Percentiles rank a stretch among this genome's conserved stretches.
These are phyloP conservation scores for Paramarasmius palmivorus DNA, from an alignment of 1,284 basidiomycete species.

Conservation along the genomic window DNA sequence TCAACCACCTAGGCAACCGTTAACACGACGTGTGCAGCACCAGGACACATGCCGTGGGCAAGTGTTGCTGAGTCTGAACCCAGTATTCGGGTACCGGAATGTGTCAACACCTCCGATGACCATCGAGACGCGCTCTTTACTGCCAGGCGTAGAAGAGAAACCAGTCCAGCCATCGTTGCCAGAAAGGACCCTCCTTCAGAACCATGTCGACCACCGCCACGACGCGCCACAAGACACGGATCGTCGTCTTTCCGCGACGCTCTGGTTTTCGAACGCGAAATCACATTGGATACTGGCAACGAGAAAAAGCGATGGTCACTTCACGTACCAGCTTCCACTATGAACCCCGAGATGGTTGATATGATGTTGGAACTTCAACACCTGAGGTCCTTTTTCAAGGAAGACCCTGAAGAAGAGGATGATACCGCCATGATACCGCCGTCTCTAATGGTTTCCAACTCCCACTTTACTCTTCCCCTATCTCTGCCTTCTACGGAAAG, in stretches of 20 bases:
- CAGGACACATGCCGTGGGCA: slow-evolving; percentile 49
- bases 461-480: slow-evolving; percentile 45
- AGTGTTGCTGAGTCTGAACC: slow-evolving; percentile 27
- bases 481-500: slow-evolving; percentile 35
- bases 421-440: slow-evolving; percentile 32
- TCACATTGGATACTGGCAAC: slow-evolving; percentile 28
- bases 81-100: slow-evolving; percentile 50
- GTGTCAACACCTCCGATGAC: slow-evolving; percentile 44
- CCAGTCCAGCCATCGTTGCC: neutral
- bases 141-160: slow-evolving; percentile 18
- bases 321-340: slow-evolving; percentile 34
- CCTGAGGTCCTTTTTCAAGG: slow-evolving; percentile 39
- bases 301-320: slow-evolving; percentile 34
- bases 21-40: slow-evolving; percentile 29
- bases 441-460: slow-evolving; percentile 54
- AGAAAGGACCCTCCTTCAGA: slow-evolving; percentile 12
- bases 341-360: slow-evolving; percentile 41
- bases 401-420: slow-evolving; percentile 22
- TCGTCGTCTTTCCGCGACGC: slow-evolving; percentile 25
- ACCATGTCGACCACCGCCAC: slow-evolving; percentile 7
- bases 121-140: slow-evolving; percentile 32
- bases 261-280: slow-evolving; percentile 36
- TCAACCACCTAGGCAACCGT: slow-evolving; percentile 29
- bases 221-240: slow-evolving; percentile 19
- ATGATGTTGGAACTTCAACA: slow-evolving; percentile 40